Conservation (phyloP, 2,329 filamentous ascomycete species). For the Davidsoniella eucalypti region DNA sequence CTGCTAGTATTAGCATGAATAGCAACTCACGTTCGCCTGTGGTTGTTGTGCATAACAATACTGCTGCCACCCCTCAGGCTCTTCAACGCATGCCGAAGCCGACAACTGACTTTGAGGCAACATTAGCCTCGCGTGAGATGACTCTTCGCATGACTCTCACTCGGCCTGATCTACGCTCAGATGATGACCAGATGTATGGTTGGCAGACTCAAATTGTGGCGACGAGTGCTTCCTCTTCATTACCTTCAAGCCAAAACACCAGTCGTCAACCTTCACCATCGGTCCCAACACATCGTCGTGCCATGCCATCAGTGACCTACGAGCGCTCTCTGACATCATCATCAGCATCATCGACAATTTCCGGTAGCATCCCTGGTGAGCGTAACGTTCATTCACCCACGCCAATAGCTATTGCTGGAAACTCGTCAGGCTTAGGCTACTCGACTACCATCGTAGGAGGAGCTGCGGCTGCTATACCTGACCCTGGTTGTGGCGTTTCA, state of each 20-base stretch:
- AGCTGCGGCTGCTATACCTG: slow-evolving; percentile 18
- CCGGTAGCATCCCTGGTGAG: neutral
- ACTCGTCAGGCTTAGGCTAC: neutral
- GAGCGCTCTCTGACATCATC: neutral
- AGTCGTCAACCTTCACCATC: slow-evolving; percentile 5
- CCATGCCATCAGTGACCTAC: neutral
- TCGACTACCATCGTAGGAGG: slow-evolving; percentile 11
- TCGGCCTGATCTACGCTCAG: slow-evolving; percentile 64
- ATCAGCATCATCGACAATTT: neutral
- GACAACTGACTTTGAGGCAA: slow-evolving; percentile 9
- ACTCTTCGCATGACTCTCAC: slow-evolving; percentile 93
- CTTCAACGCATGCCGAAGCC: slow-evolving; percentile 16
- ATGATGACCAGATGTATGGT: slow-evolving; percentile 56
- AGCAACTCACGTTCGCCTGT: slow-evolving; percentile 10
- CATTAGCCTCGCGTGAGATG: slow-evolving; percentile 49
- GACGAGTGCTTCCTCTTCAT: neutral
- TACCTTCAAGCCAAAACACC: slow-evolving; percentile 4
- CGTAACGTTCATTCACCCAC: neutral
- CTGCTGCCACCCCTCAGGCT: slow-evolving; percentile 25
- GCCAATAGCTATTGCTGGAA: neutral
- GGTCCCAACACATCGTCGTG: neutral
- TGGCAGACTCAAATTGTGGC: slow-evolving; percentile 31
- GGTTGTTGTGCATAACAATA: slow-evolving; percentile 2
- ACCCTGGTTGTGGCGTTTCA: slow-evolving; percentile 10
- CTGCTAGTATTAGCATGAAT: slow-evolving; percentile 16